Conservation (phyloP, 345 rosid genomes). For the Camelina sativa region DNA sequence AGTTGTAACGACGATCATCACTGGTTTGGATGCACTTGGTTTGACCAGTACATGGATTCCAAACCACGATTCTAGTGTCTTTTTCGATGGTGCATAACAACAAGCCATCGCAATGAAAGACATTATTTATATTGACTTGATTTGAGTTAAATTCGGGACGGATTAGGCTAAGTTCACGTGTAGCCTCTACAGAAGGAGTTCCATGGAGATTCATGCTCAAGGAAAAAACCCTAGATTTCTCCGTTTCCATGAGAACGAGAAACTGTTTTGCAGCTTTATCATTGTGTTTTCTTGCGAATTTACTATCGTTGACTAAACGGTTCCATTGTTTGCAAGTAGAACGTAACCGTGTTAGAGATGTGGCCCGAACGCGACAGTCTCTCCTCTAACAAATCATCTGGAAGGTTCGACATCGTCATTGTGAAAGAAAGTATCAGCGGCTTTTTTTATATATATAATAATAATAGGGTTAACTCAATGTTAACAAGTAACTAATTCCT, state of each 20-base stretch:
- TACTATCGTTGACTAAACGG: not conserved
- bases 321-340: constrained; percentile 5
- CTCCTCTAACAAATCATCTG: not conserved
- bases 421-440: too few relatives aligned
- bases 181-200: not conserved
- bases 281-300: not conserved
- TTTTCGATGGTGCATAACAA: not conserved
- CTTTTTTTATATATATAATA: too few relatives aligned
- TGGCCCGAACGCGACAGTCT: not conserved
- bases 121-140: not conserved
- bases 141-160: not conserved
- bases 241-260: not conserved
- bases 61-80: not conserved
- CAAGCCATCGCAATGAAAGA: constrained; percentile 3
- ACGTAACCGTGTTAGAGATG: not conserved
- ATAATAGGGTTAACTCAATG: too few relatives aligned
- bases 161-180: not conserved
- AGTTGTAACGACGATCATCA: too few relatives aligned
- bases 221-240: not conserved
- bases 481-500: too few relatives aligned
- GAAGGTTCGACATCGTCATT: not conserved
- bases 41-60: constrained; percentile 17
- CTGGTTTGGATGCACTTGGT: not conserved
- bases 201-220: not conserved
- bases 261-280: not conserved